These are phyloP conservation scores for Colletotrichum falcatum DNA, from an alignment of 2,329 filamentous ascomycete species.

Conservation along the genomic window DNA sequence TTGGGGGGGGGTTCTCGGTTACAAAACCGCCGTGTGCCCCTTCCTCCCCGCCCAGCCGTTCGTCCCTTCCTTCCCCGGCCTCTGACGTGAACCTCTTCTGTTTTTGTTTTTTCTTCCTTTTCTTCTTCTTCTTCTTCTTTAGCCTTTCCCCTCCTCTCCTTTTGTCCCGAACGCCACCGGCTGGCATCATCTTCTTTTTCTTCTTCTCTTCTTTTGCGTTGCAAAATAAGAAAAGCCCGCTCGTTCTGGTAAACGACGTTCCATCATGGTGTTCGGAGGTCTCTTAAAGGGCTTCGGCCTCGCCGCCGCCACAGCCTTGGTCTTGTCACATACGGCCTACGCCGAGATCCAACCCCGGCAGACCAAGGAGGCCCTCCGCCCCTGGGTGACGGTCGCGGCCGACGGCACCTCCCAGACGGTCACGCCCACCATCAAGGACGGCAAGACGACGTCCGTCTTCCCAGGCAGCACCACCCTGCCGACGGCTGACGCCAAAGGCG, in stretches of 20 bases:
- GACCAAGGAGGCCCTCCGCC: constrained; percentile 33
- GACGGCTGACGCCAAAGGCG: constrained; percentile 36
- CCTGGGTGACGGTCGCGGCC: constrained; percentile 41
- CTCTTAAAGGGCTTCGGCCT: constrained; percentile 21
- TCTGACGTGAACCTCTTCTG: constrained; percentile 19
- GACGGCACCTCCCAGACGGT: constrained; percentile 34
- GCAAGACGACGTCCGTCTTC: constrained; percentile 36
- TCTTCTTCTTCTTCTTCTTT: background rate
- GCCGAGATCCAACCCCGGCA: constrained; percentile 31
- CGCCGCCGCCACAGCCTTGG: background rate
- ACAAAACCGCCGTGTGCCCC: constrained; percentile 22
- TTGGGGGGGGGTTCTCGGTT: background rate
- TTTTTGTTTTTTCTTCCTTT: background rate
- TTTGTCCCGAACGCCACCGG: constrained; percentile 3
- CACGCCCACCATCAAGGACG: constrained; percentile 40
- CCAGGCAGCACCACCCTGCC: constrained; percentile 28
- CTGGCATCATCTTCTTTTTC: too few relatives aligned
- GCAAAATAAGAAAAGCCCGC: background rate
- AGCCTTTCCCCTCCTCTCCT: constrained; percentile 4
- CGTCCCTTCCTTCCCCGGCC: background rate
- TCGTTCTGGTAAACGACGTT: constrained; percentile 4
- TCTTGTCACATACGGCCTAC: constrained; percentile 16
- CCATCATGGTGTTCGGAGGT: constrained; percentile 19
- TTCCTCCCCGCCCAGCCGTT: background rate
- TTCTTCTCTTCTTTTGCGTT: too few relatives aligned